Evolutionary conservation across 2,329 filamentous ascomycete species (phyloP).

Genomic region (Tetracladium maxilliforme): DNA sequence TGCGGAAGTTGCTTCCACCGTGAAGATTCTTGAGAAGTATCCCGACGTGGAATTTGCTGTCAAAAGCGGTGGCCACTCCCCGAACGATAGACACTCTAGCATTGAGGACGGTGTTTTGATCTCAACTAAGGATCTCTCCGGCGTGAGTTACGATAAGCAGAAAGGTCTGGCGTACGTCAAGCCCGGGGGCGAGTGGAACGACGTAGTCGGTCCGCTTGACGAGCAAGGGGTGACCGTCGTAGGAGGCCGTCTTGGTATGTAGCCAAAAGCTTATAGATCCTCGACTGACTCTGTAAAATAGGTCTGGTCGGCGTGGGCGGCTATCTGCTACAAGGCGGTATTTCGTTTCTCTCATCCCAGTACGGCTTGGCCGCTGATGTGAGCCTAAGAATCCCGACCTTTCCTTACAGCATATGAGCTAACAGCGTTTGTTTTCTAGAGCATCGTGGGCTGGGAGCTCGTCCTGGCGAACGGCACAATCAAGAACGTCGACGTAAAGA

Average conservation of each 20-base stretch:
- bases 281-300: no score
- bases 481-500: constrained; percentile 10
- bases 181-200: constrained; percentile 22
- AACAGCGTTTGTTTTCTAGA: constrained; percentile 4
- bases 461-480: constrained; percentile 3
- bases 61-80: constrained; percentile 22
- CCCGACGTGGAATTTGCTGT: constrained; percentile 18
- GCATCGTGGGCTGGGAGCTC: constrained; percentile 6
- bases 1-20: constrained; percentile 16
- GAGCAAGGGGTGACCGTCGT: constrained; percentile 16
- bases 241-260: no score
- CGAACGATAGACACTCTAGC: constrained; percentile 17
- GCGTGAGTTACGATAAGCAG: constrained; percentile 16
- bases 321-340: no score
- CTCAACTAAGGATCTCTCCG: constrained; percentile 16
- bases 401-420: no score
- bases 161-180: constrained; percentile 19
- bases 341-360: no score
- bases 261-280: no score
- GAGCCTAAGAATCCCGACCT: no score
- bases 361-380: no score
- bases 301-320: no score
- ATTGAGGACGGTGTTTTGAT: constrained; percentile 20
- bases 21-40: constrained; percentile 15
- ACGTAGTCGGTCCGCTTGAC: constrained; percentile 18